A percentile compares a stretch with the other conserved stretches of the same genome.
Evolutionary conservation across 345 rosid species (phyloP).

Genomic region (Eucalyptus grandis): DNA sequence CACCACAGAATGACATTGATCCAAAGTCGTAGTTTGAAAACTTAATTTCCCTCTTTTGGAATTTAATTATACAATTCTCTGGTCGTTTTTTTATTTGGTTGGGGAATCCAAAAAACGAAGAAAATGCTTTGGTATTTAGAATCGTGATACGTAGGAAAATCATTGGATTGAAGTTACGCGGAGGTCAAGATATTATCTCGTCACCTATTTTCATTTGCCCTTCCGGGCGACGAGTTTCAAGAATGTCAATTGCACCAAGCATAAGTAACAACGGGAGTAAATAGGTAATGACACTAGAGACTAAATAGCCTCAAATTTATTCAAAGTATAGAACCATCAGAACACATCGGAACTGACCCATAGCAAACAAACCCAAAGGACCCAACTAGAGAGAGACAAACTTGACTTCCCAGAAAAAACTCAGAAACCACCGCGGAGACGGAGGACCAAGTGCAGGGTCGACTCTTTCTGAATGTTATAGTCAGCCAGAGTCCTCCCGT

Average conservation of each 20-base stretch:
- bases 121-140: neutral
- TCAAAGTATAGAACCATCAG: neutral
- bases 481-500: neutral
- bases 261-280: neutral
- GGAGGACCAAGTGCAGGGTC: neutral
- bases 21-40: neutral
- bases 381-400: neutral
- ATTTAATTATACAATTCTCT: too few species aligned
- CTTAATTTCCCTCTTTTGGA: neutral
- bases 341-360: neutral
- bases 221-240: neutral
- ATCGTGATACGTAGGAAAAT: neutral
- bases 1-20: neutral
- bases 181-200: neutral
- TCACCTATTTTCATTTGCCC: neutral
- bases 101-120: neutral
- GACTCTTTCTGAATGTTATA: neutral
- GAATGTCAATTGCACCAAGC: neutral
- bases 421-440: conserved; percentile 44
- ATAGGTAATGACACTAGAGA: neutral
- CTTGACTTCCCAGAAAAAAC: neutral
- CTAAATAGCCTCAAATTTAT: neutral
- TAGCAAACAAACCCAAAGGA: neutral
- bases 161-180: neutral
- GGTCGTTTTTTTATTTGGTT: neutral